These are phyloP conservation scores for Amanita exitialis DNA, from an alignment of 768 basidiomycete genomes.

Conservation along the genomic window DNA sequence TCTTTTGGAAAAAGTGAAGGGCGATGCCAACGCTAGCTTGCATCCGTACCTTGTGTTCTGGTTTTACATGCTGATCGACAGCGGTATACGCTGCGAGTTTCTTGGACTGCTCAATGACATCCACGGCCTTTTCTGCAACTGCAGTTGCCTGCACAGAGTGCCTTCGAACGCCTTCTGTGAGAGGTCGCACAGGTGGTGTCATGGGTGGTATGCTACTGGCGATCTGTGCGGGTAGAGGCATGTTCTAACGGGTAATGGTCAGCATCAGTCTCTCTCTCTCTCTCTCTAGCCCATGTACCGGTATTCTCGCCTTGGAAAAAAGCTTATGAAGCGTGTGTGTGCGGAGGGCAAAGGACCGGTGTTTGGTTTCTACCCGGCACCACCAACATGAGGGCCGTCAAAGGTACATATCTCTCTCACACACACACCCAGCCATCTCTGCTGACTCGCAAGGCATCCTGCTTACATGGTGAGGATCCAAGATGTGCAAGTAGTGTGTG, in stretches of 20 bases:
- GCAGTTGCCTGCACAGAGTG: constrained; percentile 11
- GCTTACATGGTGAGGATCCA: constrained; percentile 46
- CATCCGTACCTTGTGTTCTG: constrained; percentile 64
- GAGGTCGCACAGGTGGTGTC: not conserved
- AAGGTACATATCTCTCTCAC: constrained; percentile 44
- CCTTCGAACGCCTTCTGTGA: not conserved
- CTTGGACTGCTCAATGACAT: constrained; percentile 72
- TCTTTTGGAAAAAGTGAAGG: constrained; percentile 26
- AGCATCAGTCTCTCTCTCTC: too few species aligned
- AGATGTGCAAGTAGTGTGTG: too few species aligned
- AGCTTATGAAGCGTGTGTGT: too few species aligned
- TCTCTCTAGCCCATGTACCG: too few species aligned
- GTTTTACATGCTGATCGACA: constrained; percentile 80
- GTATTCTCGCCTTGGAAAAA: too few species aligned
- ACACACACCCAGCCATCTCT: too few species aligned
- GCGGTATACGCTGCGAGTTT: constrained; percentile 88
- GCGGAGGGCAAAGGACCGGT: too few species aligned
- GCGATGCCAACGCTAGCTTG: not conserved
- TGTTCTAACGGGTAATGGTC: not conserved
- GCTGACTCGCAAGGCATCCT: constrained; percentile 17
- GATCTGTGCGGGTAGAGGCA: not conserved
- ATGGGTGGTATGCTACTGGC: not conserved
- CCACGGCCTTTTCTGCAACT: constrained; percentile 18
- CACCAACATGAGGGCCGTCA: constrained; percentile 49
- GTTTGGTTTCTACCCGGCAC: not conserved